phyloP scores from a whole-genome alignment of 2,329 filamentous ascomycete genomes.

The Atkinsonella texensis region DNA sequence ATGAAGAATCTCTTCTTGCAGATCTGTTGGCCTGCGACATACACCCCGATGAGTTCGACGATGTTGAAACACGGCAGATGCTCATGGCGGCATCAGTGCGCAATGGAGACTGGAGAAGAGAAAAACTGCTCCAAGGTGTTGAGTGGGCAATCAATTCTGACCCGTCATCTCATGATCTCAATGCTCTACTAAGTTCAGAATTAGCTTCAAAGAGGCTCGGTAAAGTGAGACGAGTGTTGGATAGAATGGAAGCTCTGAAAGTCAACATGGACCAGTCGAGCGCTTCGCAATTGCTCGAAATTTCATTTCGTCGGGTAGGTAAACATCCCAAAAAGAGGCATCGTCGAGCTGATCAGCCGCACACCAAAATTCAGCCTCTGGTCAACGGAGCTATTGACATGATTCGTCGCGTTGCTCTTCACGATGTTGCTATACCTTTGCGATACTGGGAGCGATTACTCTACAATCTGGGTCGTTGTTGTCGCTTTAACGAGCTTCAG shows the following conservation, averaged over 20 bases:
- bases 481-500: slow-evolving; percentile 32
- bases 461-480: slow-evolving; percentile 29
- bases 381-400: slow-evolving; percentile 21
- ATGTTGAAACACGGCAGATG: slow-evolving; percentile 26
- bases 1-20: slow-evolving; percentile 37
- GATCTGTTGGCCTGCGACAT: slow-evolving; percentile 37
- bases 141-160: slow-evolving; percentile 16
- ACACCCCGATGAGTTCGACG: slow-evolving; percentile 44
- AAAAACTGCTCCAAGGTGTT: slow-evolving; percentile 32
- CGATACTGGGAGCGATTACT: slow-evolving; percentile 32
- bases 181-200: slow-evolving; percentile 10
- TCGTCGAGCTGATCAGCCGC: neutral
- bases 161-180: slow-evolving; percentile 14
- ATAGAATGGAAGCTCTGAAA: slow-evolving; percentile 20
- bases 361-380: slow-evolving; percentile 4
- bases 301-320: slow-evolving; percentile 16
- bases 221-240: slow-evolving; percentile 16
- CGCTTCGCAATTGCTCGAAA: slow-evolving; percentile 15
- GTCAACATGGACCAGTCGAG: slow-evolving; percentile 17
- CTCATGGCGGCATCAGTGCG: slow-evolving; percentile 23
- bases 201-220: slow-evolving; percentile 10
- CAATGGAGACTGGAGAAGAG: slow-evolving; percentile 25
- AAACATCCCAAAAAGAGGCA: slow-evolving; percentile 13
- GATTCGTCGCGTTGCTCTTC: slow-evolving; percentile 16
- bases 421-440: slow-evolving; percentile 23